Percentiles rank a stretch among this genome's conserved stretches.
phyloP scores from a whole-genome alignment of 2,329 filamentous ascomycete species.

The Purpureocillium takamizusanense region DNA sequence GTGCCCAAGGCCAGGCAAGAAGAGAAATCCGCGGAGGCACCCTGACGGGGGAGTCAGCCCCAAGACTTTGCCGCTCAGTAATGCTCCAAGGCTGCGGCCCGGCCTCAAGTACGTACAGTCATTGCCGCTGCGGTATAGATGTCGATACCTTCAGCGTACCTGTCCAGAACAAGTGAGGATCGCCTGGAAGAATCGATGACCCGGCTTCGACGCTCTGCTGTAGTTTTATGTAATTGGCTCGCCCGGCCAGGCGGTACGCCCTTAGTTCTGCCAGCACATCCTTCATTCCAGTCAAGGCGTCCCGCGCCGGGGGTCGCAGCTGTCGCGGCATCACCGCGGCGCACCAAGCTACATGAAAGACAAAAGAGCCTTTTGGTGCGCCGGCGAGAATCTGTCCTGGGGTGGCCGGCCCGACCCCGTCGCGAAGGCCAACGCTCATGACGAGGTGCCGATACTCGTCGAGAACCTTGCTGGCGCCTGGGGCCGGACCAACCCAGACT shows the following conservation, averaged over 20 bases:
- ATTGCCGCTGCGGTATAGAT: background rate
- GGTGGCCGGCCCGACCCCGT: constrained; percentile 34
- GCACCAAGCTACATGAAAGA: constrained; percentile 46
- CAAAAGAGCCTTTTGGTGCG: constrained; percentile 31
- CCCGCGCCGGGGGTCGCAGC: constrained; percentile 16
- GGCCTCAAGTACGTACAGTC: too few relatives aligned
- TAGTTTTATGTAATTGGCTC: constrained; percentile 15
- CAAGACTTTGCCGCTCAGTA: too few relatives aligned
- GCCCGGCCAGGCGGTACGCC: constrained; percentile 24
- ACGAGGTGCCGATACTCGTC: constrained; percentile 39
- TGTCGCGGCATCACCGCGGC: constrained; percentile 31
- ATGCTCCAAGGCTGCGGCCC: too few relatives aligned
- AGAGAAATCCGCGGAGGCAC: too few relatives aligned
- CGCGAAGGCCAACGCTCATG: constrained; percentile 22
- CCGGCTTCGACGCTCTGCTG: constrained; percentile 6
- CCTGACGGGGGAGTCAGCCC: too few relatives aligned
- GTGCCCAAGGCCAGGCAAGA: too few relatives aligned
- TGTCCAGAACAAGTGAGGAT: constrained; percentile 28
- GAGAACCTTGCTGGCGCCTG: constrained; percentile 26
- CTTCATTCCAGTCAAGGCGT: constrained; percentile 26
- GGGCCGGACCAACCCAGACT: constrained; percentile 39
- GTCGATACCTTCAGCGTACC: constrained; percentile 26
- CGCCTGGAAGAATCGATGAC: constrained; percentile 7
- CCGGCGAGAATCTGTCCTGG: constrained; percentile 41
- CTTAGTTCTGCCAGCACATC: constrained; percentile 35